Evolutionary conservation across 352 stramenopile species (phyloP), one percentile per base, ranked within the genome.

Genomic region (Hyaloperonospora brassicae): DNA sequence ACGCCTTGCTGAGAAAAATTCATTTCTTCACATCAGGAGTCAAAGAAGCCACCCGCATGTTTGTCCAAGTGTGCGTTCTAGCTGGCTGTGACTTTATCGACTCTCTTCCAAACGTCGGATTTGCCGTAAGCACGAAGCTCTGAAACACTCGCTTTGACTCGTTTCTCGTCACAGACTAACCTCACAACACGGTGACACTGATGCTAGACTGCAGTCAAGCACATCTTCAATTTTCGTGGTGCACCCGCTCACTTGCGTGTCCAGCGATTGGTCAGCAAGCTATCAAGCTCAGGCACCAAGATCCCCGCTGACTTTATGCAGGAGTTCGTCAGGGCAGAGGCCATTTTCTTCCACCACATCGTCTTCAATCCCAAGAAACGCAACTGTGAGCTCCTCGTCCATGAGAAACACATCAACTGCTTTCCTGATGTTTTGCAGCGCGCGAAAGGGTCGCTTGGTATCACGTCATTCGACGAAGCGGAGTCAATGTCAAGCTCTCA

Each of bases 321-420:
- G 40, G 61, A 72, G 8, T 87, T 87, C 22, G 50, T 73, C 35
- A 72, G 76, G 17, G 78, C 78, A 6, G 80, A 90, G 52, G 73
- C 74, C 46, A 70, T 88, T n/a, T 90, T 90, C 56, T 89, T 73
- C 57, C 78, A 90, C 55, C 80, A 90, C 53, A 69, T 87, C 35
- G 50, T 90, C 49, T 90, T 86, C 67, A 85, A 90, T 48, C 50
- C 72, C 1, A 57, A 50, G 24, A 54, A 58, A 23, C 60, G 68
- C 10, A 50, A 47, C 7, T 86, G 77, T 40, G 70, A 84, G 42
- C 76, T 86, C 24, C 65, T 90, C 23, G 57, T 86, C 57, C 65
- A 78, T 39, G 59, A 62, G 3, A 63, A 55, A 14, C 63, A 84
- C 25, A 25, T 23, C 4, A 83, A 84, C 39, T 85, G 73, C 47